phyloP scores from a whole-genome alignment of 1,284 basidiomycete genomes.

The Ustilago trichophora region DNA sequence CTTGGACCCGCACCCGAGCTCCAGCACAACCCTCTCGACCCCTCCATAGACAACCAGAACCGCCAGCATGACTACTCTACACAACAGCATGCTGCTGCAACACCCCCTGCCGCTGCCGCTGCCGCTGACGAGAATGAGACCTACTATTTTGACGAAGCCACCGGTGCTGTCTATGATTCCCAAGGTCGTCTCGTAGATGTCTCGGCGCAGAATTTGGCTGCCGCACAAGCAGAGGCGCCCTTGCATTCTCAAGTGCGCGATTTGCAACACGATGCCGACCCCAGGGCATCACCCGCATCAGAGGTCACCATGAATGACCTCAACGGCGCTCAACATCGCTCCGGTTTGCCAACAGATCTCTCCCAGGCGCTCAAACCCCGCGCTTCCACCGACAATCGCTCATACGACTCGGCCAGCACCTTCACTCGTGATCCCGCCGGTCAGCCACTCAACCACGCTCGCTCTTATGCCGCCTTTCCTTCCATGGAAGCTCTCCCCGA shows the following conservation, averaged over 20 bases:
- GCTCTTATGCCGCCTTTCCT: conserved; percentile 43
- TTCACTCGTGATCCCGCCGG: conserved; percentile 19
- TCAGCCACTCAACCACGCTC: conserved; percentile 42
- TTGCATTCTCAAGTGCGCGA: conserved; percentile 5
- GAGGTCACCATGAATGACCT: conserved; percentile 24
- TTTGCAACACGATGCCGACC: conserved; percentile 5
- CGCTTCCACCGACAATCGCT: conserved; percentile 32
- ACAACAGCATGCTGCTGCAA: conserved; percentile 9
- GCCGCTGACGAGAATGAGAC: conserved; percentile 39
- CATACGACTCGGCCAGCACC: conserved; percentile 44
- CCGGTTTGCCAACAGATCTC: conserved; percentile 5
- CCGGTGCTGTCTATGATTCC: conserved; percentile 59
- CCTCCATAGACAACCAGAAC: conserved; percentile 46
- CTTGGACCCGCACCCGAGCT: conserved; percentile 46
- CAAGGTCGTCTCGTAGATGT: conserved; percentile 56
- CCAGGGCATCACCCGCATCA: conserved; percentile 9
- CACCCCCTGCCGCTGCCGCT: background rate
- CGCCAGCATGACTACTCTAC: conserved; percentile 6
- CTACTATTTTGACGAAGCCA: conserved; percentile 61
- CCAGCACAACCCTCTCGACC: conserved; percentile 43
- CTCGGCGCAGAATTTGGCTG: conserved; percentile 20
- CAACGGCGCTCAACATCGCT: background rate
- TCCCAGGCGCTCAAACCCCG: conserved; percentile 17
- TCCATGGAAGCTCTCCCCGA: conserved; percentile 50
- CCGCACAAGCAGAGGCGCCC: background rate